A percentile compares a stretch with the other conserved stretches of the same genome.
These are phyloP conservation scores for Dothistroma septosporum DNA, from an alignment of 2,329 filamentous ascomycete genomes.

Conservation along the genomic window DNA sequence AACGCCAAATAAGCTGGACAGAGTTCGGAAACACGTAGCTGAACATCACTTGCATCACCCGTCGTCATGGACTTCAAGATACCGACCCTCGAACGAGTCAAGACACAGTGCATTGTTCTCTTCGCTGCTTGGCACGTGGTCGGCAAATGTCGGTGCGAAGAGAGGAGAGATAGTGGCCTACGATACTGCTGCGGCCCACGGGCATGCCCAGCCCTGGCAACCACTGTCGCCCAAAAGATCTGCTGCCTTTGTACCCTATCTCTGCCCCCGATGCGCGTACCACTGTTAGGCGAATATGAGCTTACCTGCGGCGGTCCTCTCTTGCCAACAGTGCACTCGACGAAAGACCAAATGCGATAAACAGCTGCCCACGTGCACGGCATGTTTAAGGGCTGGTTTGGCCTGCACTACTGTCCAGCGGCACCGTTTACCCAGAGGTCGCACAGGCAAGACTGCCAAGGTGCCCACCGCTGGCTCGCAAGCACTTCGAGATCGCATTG, in stretches of 20 bases:
- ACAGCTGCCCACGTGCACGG: conserved; percentile 4
- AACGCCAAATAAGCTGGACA: background rate
- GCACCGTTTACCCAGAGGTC: conserved; percentile 9
- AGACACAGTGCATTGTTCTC: background rate
- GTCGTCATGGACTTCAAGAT: background rate
- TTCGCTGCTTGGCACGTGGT: background rate
- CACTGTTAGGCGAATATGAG: conserved; percentile 3
- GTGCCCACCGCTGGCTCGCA: background rate
- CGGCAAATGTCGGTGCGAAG: background rate
- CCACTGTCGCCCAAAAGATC: background rate
- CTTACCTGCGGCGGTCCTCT: conserved; percentile 2
- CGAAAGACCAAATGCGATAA: conserved; percentile 12
- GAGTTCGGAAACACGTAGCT: background rate
- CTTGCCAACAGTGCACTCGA: conserved; percentile 9
- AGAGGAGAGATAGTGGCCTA: background rate
- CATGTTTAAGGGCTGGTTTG: conserved; percentile 11
- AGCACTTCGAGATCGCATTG: conserved; percentile 1
- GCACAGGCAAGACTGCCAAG: background rate
- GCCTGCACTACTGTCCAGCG: conserved; percentile 9
- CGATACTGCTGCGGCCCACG: background rate
- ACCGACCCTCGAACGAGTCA: background rate
- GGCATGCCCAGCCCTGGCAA: background rate
- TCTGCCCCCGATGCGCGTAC: background rate
- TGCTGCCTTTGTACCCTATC: background rate
- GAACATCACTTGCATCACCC: background rate